phyloP scores from a whole-genome alignment of 306 rosid species.

The Quercus wislizeni region DNA sequence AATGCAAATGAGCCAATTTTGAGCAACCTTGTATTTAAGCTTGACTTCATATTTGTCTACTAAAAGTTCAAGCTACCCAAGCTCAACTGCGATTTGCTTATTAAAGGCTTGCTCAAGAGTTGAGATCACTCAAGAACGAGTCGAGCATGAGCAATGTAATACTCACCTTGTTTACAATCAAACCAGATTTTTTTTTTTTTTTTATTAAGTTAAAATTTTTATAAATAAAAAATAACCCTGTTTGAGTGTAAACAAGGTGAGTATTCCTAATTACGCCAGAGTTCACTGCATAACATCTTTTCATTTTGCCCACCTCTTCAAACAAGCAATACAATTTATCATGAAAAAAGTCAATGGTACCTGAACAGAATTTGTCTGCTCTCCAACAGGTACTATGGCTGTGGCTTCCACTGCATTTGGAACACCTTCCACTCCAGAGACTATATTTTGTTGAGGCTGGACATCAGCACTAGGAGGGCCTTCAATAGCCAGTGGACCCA shows the following conservation, averaged over 20 bases:
- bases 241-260: no score
- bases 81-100: neutral
- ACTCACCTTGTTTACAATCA: neutral
- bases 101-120: neutral
- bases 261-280: neutral
- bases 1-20: neutral
- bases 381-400: conserved; percentile 93
- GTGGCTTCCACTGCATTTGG: conserved; percentile 52
- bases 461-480: conserved; percentile 67
- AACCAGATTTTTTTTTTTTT: neutral
- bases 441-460: conserved; percentile 39
- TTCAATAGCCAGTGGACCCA: conserved; percentile 95
- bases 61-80: neutral
- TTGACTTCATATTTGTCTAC: neutral
- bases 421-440: conserved; percentile 51
- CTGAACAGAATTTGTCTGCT: conserved; percentile 74
- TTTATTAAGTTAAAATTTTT: neutral
- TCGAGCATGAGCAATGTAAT: neutral
- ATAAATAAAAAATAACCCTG: no score
- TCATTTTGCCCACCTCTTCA: neutral
- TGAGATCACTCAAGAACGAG: neutral
- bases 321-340: neutral
- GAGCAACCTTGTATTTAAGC: neutral
- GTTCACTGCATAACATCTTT: neutral
- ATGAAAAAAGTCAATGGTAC: conserved; percentile 31